Evolutionary conservation across 2,329 filamentous ascomycete species (phyloP), one percentile per base, ranked within the genome.

Genomic region (Dactylellina parvicollis): DNA sequence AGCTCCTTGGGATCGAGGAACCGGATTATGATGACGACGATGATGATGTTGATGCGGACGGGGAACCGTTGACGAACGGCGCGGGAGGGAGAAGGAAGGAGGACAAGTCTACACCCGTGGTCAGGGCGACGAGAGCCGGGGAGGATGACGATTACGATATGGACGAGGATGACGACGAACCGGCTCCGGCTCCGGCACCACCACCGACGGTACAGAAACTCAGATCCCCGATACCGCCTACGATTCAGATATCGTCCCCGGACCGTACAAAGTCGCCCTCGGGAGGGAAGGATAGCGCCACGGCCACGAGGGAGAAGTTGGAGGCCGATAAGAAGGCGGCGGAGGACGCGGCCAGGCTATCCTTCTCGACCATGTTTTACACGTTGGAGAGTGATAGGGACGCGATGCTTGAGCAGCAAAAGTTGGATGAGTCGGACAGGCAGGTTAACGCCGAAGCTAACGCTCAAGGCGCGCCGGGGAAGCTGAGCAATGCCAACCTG

Each of bases 321-420:
- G 93, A 98, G 81, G 91, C 96, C 79, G 92, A 92, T 77, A 95
- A 95, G 80, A 93, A 90, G 80, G 92, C 91, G 28, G 93, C 91
- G 50, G 94, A 96, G 79, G 92, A 96, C 79, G 90, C 91, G 55
- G 95, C 92, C 44, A 92, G 92, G 82, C 87, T 88, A 78, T 95
- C 90, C 81, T 98, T 97, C 81, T 90, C 96, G 79, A 96, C 92
- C 8, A 86, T 96, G 76, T 96, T 98, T 81, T 94, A 96, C 81
- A 97, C 95, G 0, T 85, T 98, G 30, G 95, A 99, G 81, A 95
- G 94, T 80, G 95, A 99, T 80, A 88, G 92, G 62, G 92, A 94
- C 78, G 95, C 95, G 52, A 98, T 99, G 95, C 82, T 98, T 66
- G 95, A 99, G 81, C 95, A 99, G 81, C 92, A 98, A 81, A 92